A percentile compares a stretch with the other conserved stretches of the same genome.
Conservation (phyloP, 768 basidiomycete genomes). For the Tubosaeta sp. region DNA sequence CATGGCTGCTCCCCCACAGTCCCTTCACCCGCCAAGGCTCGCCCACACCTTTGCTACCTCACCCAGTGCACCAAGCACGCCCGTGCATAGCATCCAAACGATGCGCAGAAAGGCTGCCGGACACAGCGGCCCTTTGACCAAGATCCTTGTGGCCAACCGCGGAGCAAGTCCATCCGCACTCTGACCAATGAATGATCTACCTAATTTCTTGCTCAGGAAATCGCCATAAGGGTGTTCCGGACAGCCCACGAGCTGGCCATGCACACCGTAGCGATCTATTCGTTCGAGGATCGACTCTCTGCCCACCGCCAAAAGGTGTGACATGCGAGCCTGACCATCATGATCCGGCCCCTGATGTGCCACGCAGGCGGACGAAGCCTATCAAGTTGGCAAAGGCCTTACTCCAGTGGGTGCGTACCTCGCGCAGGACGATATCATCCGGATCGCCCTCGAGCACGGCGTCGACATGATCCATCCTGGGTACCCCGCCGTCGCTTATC, state of each 20-base stretch:
- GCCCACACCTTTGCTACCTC: constrained; percentile 67
- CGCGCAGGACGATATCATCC: constrained; percentile 95
- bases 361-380: constrained; percentile 90
- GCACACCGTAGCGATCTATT: constrained; percentile 99
- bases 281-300: constrained; percentile 91
- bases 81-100: constrained; percentile 85
- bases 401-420: constrained; percentile 97
- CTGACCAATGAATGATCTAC: constrained; percentile 5
- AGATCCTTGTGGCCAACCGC: constrained; percentile 89
- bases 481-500: constrained; percentile 36
- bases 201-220: constrained; percentile 60
- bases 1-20: constrained; percentile 30
- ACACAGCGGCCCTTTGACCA: constrained; percentile 85
- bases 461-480: constrained; percentile 99
- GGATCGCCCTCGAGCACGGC: constrained; percentile 93
- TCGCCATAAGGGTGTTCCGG: constrained; percentile 97
- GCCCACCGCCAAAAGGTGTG: constrained; percentile 95
- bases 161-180: constrained; percentile 53
- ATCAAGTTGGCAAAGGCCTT: constrained; percentile 94
- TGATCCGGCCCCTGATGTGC: constrained; percentile 27
- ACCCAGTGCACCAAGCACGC: constrained; percentile 78
- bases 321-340: constrained; percentile 29
- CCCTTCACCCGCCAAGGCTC: constrained; percentile 69
- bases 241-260: constrained; percentile 98
- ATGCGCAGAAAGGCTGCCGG: constrained; percentile 89